These are phyloP conservation scores for Pleurotus tuber-regium DNA, from an alignment of 768 basidiomycete genomes.

Conservation along the genomic window DNA sequence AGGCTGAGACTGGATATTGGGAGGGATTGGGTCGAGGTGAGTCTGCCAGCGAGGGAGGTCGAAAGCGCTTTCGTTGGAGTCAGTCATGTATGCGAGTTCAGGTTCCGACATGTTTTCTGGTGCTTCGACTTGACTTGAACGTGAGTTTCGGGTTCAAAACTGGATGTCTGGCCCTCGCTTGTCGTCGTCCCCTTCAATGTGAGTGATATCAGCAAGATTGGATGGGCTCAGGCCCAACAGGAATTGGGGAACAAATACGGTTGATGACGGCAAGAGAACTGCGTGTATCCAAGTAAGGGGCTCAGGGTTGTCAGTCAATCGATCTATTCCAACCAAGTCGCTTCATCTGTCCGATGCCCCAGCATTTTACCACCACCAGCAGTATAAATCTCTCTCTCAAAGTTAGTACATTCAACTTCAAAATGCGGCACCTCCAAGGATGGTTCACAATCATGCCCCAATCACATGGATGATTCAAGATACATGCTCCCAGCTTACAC, in stretches of 20 bases:
- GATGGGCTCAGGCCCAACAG: slow-evolving; percentile 1
- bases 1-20: slow-evolving; percentile 41
- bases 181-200: slow-evolving; percentile 1
- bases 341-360: slow-evolving; percentile 5
- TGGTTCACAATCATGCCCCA: no score
- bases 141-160: slow-evolving; percentile 14
- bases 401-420: no score
- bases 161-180: background rate
- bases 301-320: slow-evolving; percentile 29
- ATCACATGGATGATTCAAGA: no score
- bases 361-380: no score
- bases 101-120: slow-evolving; percentile 64
- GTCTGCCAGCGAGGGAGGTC: slow-evolving; percentile 76
- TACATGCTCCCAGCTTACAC: slow-evolving; percentile 13
- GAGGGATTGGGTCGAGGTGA: slow-evolving; percentile 56
- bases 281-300: slow-evolving; percentile 24
- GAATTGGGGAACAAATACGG: slow-evolving; percentile 14
- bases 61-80: slow-evolving; percentile 73
- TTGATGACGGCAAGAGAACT: slow-evolving; percentile 17
- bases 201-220: background rate
- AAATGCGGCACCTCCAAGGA: no score
- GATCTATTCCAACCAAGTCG: background rate
- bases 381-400: no score
- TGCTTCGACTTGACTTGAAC: slow-evolving; percentile 19
- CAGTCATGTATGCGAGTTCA: slow-evolving; percentile 72